Evolutionary conservation across 345 rosid genomes (phyloP).

Genomic region (Geranium rotundifolium): DNA sequence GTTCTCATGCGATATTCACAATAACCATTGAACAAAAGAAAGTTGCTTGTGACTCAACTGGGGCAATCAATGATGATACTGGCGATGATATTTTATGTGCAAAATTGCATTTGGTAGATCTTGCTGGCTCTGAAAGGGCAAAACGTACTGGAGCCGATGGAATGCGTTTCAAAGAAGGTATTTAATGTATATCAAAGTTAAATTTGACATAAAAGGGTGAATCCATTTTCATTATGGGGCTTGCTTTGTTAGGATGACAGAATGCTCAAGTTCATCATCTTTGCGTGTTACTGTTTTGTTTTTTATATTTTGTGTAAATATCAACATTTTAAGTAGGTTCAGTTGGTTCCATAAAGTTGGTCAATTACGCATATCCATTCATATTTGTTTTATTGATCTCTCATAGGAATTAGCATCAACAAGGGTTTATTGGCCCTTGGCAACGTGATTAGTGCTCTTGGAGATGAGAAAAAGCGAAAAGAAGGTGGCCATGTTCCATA

Average conservation of each 20-base stretch:
- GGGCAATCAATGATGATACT: conserved; percentile 30
- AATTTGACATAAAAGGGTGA: neutral
- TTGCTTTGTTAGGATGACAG: neutral
- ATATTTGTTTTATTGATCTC: too few species aligned
- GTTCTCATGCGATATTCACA: conserved; percentile 95
- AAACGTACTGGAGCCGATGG: conserved; percentile 96
- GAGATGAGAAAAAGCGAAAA: conserved; percentile 87
- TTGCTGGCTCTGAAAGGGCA: conserved; percentile 97
- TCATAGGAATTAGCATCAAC: conserved; percentile 76
- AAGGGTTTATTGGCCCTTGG: conserved; percentile 94
- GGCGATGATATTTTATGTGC: conserved; percentile 78
- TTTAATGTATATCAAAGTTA: conserved; percentile 1
- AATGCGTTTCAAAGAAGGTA: conserved; percentile 96
- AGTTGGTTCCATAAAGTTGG: too few species aligned
- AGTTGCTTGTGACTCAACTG: conserved; percentile 22
- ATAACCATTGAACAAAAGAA: conserved; percentile 92
- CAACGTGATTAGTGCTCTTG: conserved; percentile 89
- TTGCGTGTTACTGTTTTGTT: neutral
- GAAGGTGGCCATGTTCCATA: conserved; percentile 97
- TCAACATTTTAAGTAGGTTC: neutral
- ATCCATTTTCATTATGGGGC: neutral
- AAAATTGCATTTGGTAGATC: conserved; percentile 86
- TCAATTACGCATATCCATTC: too few species aligned
- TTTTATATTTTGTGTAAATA: neutral
- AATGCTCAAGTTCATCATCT: neutral